phyloP scores from a whole-genome alignment of 2,329 filamentous ascomycete genomes.

The Hypomyces perniciosus region DNA sequence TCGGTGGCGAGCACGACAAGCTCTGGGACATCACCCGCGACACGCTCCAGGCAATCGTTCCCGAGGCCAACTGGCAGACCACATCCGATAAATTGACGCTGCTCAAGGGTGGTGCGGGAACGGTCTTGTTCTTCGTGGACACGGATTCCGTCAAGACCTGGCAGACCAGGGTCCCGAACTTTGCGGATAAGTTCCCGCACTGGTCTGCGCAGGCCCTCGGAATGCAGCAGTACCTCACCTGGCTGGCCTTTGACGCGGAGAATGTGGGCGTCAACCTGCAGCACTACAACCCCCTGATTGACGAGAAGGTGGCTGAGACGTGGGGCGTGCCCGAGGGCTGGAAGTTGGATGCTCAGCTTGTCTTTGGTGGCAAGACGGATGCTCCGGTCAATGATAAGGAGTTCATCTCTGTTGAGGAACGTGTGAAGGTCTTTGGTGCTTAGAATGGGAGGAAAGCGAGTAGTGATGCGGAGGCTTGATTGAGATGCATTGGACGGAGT shows the following conservation, averaged over 20 bases:
- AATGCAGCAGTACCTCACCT: constrained; percentile 73
- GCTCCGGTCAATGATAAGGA: constrained; percentile 54
- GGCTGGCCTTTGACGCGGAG: constrained; percentile 77
- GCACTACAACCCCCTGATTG: constrained; percentile 87
- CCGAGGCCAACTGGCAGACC: constrained; percentile 53
- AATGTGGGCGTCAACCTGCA: constrained; percentile 85
- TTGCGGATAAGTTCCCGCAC: constrained; percentile 70
- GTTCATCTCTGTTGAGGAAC: constrained; percentile 58
- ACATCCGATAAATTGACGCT: constrained; percentile 39
- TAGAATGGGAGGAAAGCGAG: constrained; percentile 20
- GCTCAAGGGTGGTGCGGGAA: constrained; percentile 71
- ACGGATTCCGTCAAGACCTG: constrained; percentile 58
- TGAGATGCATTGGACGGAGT: too few relatives aligned
- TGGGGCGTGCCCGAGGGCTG: constrained; percentile 69
- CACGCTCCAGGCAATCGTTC: constrained; percentile 48
- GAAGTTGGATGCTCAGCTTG: constrained; percentile 76
- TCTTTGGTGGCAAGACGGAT: constrained; percentile 64
- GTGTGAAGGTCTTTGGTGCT: constrained; percentile 58
- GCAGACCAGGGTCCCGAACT: constrained; percentile 63
- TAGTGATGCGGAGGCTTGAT: too few relatives aligned
- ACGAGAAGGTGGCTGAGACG: constrained; percentile 59
- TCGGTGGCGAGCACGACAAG: constrained; percentile 77
- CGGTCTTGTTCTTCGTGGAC: constrained; percentile 86
- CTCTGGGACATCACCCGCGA: constrained; percentile 73
- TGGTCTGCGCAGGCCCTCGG: constrained; percentile 73